A percentile compares a stretch with the other conserved stretches of the same genome.
phyloP scores from a whole-genome alignment of 2,329 filamentous ascomycete species.

The Amylocarpus encephaloides region DNA sequence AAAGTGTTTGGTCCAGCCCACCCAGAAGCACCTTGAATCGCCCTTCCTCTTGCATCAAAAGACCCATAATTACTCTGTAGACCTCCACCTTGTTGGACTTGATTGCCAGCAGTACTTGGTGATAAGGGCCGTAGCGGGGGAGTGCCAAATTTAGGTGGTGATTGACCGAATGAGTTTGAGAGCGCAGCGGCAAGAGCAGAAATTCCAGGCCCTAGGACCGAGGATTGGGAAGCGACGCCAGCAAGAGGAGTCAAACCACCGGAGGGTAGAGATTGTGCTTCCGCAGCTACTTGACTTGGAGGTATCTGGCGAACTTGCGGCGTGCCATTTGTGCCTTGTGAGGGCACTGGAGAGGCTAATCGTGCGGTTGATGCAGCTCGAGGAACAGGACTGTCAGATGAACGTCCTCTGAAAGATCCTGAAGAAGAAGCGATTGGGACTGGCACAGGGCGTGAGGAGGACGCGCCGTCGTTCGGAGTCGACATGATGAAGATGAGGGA shows the following conservation, averaged over 20 bases:
- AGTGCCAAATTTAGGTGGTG: conserved; percentile 64
- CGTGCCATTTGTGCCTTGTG: conserved; percentile 37
- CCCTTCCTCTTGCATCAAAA: conserved; percentile 63
- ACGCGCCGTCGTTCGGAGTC: conserved; percentile 28
- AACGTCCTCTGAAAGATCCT: conserved; percentile 34
- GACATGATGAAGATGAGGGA: conserved; percentile 24
- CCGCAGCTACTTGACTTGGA: conserved; percentile 35
- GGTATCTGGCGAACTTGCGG: conserved; percentile 45
- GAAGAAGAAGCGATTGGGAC: conserved; percentile 43
- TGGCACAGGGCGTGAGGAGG: conserved; percentile 32
- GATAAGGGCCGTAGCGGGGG: conserved; percentile 53
- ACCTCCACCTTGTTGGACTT: conserved; percentile 28
- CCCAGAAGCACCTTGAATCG: conserved; percentile 35
- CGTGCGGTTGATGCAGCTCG: conserved; percentile 56
- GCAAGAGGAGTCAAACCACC: conserved; percentile 56
- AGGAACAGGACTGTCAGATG: conserved; percentile 42
- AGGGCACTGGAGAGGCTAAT: conserved; percentile 50
- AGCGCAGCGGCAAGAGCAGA: conserved; percentile 87
- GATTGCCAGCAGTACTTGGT: conserved; percentile 44
- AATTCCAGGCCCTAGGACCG: conserved; percentile 68
- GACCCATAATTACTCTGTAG: conserved; percentile 77
- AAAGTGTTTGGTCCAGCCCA: conserved; percentile 52
- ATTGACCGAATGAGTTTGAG: conserved; percentile 64
- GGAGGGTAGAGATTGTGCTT: conserved; percentile 26
- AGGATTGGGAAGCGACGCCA: conserved; percentile 49